Conservation (phyloP, 345 rosid genomes). For the Populus davidiana region DNA sequence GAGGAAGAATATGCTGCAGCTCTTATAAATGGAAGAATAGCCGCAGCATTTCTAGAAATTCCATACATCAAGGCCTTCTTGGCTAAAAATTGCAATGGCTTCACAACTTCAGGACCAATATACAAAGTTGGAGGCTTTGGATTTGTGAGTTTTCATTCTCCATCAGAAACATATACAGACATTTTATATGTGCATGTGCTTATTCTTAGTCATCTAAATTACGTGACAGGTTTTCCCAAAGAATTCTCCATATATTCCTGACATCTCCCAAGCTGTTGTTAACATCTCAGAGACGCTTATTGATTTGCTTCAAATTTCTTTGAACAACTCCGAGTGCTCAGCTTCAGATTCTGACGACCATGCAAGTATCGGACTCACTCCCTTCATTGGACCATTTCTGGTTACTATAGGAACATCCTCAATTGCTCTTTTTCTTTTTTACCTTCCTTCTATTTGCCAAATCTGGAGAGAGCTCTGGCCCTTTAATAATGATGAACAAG, state of each 20-base stretch:
- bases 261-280: neutral
- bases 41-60: conserved; percentile 23
- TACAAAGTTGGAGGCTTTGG: conserved; percentile 27
- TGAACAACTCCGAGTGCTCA: no score
- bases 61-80: conserved; percentile 26
- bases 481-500: no score
- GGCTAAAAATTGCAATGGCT: conserved; percentile 26
- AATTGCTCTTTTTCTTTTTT: no score
- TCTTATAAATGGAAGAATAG: conserved; percentile 16
- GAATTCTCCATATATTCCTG: conserved; percentile 15
- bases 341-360: no score
- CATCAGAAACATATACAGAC: neutral
- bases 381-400: conserved; percentile 4
- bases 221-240: conserved; percentile 21
- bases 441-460: no score
- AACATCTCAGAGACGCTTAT: no score
- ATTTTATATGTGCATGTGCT: no score
- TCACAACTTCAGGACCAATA: conserved; percentile 14
- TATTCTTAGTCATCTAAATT: no score
- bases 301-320: no score
- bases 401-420: neutral
- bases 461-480: no score
- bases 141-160: conserved; percentile 16
- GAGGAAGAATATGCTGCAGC: conserved; percentile 16
- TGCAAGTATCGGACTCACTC: no score